A percentile compares a stretch with the other conserved stretches of the same genome.
Evolutionary conservation across 352 stramenopile genomes (phyloP).

Genomic region (Globisporangium radiosum): DNA sequence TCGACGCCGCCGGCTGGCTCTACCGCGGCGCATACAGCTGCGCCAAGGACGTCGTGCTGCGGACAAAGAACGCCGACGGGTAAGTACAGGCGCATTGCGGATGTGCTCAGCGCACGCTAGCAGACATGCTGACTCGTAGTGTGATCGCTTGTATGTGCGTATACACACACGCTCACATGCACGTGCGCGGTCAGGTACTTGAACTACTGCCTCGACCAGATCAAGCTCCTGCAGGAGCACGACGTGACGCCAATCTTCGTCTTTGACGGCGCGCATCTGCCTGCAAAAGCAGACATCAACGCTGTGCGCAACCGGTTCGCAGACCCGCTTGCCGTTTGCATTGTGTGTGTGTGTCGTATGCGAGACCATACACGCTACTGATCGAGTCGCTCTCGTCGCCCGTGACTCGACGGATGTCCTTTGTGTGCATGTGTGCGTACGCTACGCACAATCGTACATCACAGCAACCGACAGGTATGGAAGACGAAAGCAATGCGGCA

Average conservation of each 20-base stretch:
- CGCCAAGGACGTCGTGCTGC: slow-evolving; percentile 69
- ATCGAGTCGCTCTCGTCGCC: too few relatives aligned
- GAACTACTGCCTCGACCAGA: slow-evolving; percentile 81
- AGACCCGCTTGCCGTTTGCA: not conserved
- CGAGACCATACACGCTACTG: too few relatives aligned
- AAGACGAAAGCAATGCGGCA: slow-evolving; percentile 31
- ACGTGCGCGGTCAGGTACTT: slow-evolving; percentile 44
- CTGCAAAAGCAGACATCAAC: slow-evolving; percentile 78
- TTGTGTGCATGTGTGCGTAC: too few relatives aligned
- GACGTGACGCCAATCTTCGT: slow-evolving; percentile 87
- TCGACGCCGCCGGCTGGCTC: slow-evolving; percentile 77
- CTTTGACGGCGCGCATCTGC: slow-evolving; percentile 91
- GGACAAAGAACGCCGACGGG: slow-evolving; percentile 36
- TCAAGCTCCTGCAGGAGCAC: slow-evolving; percentile 83
- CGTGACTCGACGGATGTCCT: too few relatives aligned
- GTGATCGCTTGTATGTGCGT: not conserved
- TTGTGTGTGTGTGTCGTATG: too few relatives aligned
- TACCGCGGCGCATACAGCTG: slow-evolving; percentile 90
- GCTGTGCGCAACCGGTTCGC: slow-evolving; percentile 33
- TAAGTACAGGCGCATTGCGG: slow-evolving; percentile 11
- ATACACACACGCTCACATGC: too few relatives aligned
- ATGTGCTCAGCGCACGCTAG: not conserved
- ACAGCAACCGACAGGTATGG: slow-evolving; percentile 33
- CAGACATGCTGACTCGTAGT: not conserved
- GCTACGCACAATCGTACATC: not conserved